Evolutionary conservation across 2,329 filamentous ascomycete species (phyloP).

Genomic region (Botrytis squamosa): DNA sequence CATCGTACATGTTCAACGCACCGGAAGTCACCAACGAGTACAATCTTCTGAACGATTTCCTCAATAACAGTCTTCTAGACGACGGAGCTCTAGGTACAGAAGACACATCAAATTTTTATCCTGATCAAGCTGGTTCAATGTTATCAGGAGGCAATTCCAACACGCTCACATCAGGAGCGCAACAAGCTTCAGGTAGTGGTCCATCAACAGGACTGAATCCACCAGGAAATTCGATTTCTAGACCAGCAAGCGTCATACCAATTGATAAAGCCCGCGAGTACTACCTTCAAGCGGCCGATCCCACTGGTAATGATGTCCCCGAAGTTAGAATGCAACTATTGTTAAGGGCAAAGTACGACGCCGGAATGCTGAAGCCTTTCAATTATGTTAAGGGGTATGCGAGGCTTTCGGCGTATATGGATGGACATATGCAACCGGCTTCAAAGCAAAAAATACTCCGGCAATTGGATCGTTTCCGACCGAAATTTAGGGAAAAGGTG

Average conservation of each 20-base stretch:
- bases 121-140: conserved; percentile 53
- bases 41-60: conserved; percentile 92
- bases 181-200: conserved; percentile 35
- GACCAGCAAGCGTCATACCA: conserved; percentile 60
- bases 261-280: conserved; percentile 73
- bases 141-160: conserved; percentile 49
- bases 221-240: conserved; percentile 56
- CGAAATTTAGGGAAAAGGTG: conserved; percentile 94
- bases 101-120: conserved; percentile 61
- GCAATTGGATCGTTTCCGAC: conserved; percentile 88
- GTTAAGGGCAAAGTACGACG: conserved; percentile 92
- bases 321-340: conserved; percentile 95
- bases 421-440: conserved; percentile 75
- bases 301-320: conserved; percentile 79
- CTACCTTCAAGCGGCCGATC: conserved; percentile 95
- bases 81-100: conserved; percentile 71
- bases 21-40: conserved; percentile 96
- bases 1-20: conserved; percentile 91
- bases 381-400: conserved; percentile 98
- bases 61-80: conserved; percentile 87
- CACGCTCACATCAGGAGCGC: conserved; percentile 37
- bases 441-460: conserved; percentile 90
- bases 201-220: conserved; percentile 37
- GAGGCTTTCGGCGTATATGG: conserved; percentile 85
- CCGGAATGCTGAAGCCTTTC: conserved; percentile 91